Percentiles rank a stretch among this genome's conserved stretches.
Evolutionary conservation across 805 yeast species (phyloP).

Genomic region (Kuraishia hungarica): DNA sequence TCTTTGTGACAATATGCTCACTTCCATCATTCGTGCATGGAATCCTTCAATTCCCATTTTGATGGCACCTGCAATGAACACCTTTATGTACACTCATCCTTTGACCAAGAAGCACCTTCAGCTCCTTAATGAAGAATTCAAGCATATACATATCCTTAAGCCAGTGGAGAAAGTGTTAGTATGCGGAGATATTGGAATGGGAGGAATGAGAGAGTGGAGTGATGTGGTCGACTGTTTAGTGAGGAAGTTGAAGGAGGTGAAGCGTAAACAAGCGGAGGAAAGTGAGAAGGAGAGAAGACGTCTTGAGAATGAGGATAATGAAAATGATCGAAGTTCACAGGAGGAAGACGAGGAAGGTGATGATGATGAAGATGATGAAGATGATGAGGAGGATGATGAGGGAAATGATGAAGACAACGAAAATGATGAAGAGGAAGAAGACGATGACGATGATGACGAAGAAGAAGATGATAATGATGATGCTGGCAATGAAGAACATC

Average conservation of each 20-base stretch:
- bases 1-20: constrained; percentile 83
- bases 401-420: background rate
- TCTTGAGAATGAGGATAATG: background rate
- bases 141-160: constrained; percentile 87
- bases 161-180: constrained; percentile 94
- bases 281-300: background rate
- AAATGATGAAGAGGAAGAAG: background rate
- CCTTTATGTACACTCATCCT: constrained; percentile 83
- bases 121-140: constrained; percentile 80
- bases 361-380: constrained; percentile 1
- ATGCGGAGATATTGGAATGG: constrained; percentile 98
- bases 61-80: constrained; percentile 94
- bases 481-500: background rate
- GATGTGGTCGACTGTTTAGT: constrained; percentile 86
- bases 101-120: constrained; percentile 78
- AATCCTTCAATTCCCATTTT: constrained; percentile 83
- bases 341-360: background rate
- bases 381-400: background rate
- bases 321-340: background rate
- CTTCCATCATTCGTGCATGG: constrained; percentile 93
- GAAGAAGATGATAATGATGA: constrained; percentile 1
- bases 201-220: constrained; percentile 98
- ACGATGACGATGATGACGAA: background rate
- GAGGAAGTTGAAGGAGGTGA: constrained; percentile 54
- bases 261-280: background rate